Conservation (phyloP, 2,329 filamentous ascomycete genomes). For the Sporothrix brasiliensis region DNA sequence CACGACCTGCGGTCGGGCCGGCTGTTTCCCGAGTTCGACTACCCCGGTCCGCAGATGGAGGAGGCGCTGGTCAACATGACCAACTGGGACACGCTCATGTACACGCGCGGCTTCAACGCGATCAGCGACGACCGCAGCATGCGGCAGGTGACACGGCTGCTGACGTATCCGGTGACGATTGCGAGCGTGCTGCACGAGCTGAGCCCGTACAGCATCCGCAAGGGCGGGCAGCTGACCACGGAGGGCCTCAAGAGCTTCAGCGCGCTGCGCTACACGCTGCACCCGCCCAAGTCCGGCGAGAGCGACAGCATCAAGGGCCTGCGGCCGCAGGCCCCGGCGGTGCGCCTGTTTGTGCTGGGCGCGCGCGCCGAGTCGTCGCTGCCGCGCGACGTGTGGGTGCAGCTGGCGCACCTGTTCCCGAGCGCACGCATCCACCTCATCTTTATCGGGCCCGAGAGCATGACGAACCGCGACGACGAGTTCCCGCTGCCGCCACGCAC, state of each 20-base stretch:
- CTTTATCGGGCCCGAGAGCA: constrained; percentile 94
- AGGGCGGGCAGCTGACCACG: constrained; percentile 73
- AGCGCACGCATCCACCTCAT: constrained; percentile 85
- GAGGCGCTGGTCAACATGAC: constrained; percentile 95
- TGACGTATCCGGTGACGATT: constrained; percentile 93
- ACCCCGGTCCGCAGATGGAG: constrained; percentile 85
- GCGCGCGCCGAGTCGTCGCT: constrained; percentile 97
- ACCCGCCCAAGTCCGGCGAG: constrained; percentile 79
- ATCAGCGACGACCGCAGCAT: constrained; percentile 88
- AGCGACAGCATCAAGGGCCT: constrained; percentile 76
- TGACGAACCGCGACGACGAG: constrained; percentile 90
- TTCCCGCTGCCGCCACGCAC: constrained; percentile 88
- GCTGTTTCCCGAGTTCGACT: constrained; percentile 91
- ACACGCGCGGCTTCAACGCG: constrained; percentile 86
- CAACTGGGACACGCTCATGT: constrained; percentile 97
- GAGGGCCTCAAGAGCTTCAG: constrained; percentile 94
- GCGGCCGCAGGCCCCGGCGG: constrained; percentile 79
- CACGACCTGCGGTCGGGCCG: constrained; percentile 90
- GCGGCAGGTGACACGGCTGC: constrained; percentile 86
- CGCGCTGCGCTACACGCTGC: constrained; percentile 88
- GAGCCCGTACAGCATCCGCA: constrained; percentile 83
- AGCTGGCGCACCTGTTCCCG: constrained; percentile 94
- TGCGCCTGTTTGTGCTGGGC: constrained; percentile 89
- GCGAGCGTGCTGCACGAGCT: constrained; percentile 91
- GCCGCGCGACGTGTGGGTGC: constrained; percentile 89